Conservation (phyloP, 805 yeast species). For the Lachancea kluyveri region DNA sequence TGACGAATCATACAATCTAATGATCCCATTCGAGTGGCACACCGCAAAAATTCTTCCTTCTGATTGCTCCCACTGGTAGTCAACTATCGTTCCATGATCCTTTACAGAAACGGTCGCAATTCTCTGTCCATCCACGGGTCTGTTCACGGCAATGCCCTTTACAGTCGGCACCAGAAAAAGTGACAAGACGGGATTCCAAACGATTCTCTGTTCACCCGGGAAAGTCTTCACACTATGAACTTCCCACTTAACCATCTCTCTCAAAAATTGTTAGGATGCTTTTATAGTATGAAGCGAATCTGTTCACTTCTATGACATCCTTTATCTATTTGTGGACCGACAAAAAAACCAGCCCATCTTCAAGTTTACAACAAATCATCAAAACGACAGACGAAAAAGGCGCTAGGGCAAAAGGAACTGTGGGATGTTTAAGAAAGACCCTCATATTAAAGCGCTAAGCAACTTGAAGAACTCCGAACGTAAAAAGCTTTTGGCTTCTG, state of each 20-base stretch:
- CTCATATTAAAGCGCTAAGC: slow-evolving; percentile 61
- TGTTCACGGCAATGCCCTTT: slow-evolving; percentile 13
- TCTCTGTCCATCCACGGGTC: slow-evolving; percentile 15
- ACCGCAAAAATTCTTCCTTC: slow-evolving; percentile 38
- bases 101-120: slow-evolving; percentile 18
- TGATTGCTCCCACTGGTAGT: slow-evolving; percentile 21
- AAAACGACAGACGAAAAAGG: too few relatives aligned
- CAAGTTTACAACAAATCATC: too few relatives aligned
- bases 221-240: slow-evolving; percentile 3
- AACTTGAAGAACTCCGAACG: slow-evolving; percentile 81
- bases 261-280: too few relatives aligned
- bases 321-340: neutral
- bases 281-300: neutral
- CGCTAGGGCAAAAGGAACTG: too few relatives aligned
- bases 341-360: too few relatives aligned
- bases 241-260: slow-evolving; percentile 2
- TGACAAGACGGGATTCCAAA: slow-evolving; percentile 15
- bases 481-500: slow-evolving; percentile 37
- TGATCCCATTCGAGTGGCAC: slow-evolving; percentile 38
- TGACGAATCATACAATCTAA: slow-evolving; percentile 43
- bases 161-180: slow-evolving; percentile 11
- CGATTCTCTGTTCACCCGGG: slow-evolving; percentile 4
- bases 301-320: neutral
- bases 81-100: slow-evolving; percentile 14
- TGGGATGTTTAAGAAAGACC: slow-evolving; percentile 32